phyloP scores from a whole-genome alignment of 1,284 basidiomycete genomes.

The Butyriboletus appendiculatus region DNA sequence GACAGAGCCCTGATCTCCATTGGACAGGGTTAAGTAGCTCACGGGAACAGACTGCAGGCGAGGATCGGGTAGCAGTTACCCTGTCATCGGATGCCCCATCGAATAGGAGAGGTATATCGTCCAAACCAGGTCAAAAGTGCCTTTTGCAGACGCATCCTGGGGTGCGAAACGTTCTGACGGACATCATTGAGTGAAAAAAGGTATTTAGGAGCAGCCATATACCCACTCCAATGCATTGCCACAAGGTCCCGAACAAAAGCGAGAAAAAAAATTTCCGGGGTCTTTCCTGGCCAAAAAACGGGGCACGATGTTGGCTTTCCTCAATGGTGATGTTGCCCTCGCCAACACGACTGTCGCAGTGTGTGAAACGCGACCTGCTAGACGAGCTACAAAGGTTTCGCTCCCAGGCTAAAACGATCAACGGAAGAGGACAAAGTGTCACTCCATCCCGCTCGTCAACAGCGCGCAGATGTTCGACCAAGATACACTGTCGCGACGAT shows the following conservation, averaged over 20 bases:
- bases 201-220: background rate
- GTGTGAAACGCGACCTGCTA: background rate
- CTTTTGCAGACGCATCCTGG: background rate
- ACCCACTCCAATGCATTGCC: background rate
- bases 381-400: background rate
- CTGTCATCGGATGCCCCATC: too few relatives aligned
- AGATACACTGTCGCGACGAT: background rate
- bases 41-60: background rate
- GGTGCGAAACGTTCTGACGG: background rate
- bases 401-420: background rate
- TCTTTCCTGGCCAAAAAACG: background rate
- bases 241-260: background rate
- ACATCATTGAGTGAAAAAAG: background rate
- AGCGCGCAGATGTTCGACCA: background rate
- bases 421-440: background rate
- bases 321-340: background rate
- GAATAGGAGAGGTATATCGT: too few relatives aligned
- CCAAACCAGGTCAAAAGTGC: background rate
- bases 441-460: background rate
- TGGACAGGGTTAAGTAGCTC: background rate
- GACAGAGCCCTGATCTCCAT: background rate
- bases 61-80: background rate
- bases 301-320: background rate
- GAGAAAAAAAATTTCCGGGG: conserved; percentile 1
- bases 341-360: background rate